phyloP scores from a whole-genome alignment of 306 rosid species.

The Prunus mongolica region DNA sequence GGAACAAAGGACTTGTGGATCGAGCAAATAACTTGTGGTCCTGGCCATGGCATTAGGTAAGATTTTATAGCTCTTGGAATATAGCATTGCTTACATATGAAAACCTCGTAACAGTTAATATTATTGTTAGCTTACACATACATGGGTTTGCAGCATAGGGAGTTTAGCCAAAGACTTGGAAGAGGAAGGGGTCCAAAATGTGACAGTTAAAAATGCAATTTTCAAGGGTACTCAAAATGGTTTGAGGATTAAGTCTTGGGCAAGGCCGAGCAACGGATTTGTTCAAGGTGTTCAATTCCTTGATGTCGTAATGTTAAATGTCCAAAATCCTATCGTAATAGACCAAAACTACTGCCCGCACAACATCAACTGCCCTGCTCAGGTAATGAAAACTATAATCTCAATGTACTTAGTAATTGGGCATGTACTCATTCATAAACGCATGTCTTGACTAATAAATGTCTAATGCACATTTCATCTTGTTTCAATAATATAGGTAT shows the following conservation, averaged over 20 bases:
- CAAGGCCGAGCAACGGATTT: not conserved
- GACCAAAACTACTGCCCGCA: conserved; percentile 12
- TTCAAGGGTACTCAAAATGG: not conserved
- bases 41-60: conserved; percentile 25
- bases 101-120: no score
- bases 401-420: no score
- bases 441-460: no score
- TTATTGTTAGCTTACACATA: no score
- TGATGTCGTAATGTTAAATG: conserved; percentile 2
- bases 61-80: not conserved
- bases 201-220: not conserved
- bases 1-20: conserved; percentile 28
- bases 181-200: conserved; percentile 15
- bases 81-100: no score
- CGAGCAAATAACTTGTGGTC: conserved; percentile 20
- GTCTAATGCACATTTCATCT: no score
- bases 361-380: not conserved
- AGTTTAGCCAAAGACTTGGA: not conserved
- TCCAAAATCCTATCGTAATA: not conserved
- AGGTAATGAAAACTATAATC: not conserved
- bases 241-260: conserved; percentile 6
- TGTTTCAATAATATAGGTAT: not conserved
- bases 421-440: no score
- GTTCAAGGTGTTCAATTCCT: not conserved
- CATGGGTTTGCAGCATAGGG: no score